These are phyloP conservation scores for Plasmodium yoelii DNA, from an alignment of 169 alveolate species.

Conservation along the genomic window DNA sequence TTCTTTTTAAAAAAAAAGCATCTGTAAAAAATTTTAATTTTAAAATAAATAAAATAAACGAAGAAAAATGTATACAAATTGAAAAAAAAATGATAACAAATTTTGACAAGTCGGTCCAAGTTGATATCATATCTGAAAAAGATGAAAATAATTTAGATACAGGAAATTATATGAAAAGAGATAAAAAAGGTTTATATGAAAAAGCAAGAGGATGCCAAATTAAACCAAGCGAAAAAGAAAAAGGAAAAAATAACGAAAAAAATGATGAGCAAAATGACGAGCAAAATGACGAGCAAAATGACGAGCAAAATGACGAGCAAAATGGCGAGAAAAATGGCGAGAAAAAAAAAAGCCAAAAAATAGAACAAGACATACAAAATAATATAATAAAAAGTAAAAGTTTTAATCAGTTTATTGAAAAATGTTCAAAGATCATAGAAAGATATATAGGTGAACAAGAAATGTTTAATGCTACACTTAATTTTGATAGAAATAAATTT, in stretches of 20 bases:
- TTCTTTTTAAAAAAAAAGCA: conserved; percentile 33
- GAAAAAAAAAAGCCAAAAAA: neutral
- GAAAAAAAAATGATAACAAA: conserved; percentile 7
- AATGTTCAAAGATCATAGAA: conserved; percentile 49
- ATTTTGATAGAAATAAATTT: conserved; percentile 33
- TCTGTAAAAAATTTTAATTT: conserved; percentile 58
- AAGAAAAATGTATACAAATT: conserved; percentile 33
- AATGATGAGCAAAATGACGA: neutral
- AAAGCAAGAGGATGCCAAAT: conserved; percentile 3
- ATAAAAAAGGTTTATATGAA: neutral
- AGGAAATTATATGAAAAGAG: neutral
- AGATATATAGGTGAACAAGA: conserved; percentile 72
- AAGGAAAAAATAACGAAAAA: no score
- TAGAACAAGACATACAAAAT: conserved; percentile 3
- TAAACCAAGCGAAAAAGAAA: neutral
- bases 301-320: no score
- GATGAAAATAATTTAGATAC: neutral
- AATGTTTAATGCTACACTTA: conserved; percentile 40
- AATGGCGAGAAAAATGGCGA: no score
- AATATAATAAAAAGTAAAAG: conserved; percentile 10
- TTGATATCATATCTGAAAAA: conserved; percentile 4
- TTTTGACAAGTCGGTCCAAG: conserved; percentile 73
- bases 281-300: no score
- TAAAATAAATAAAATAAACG: conserved; percentile 16
- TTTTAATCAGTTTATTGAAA: conserved; percentile 35